phyloP scores from a whole-genome alignment of 345 rosid species.

The Citrus inodora region DNA sequence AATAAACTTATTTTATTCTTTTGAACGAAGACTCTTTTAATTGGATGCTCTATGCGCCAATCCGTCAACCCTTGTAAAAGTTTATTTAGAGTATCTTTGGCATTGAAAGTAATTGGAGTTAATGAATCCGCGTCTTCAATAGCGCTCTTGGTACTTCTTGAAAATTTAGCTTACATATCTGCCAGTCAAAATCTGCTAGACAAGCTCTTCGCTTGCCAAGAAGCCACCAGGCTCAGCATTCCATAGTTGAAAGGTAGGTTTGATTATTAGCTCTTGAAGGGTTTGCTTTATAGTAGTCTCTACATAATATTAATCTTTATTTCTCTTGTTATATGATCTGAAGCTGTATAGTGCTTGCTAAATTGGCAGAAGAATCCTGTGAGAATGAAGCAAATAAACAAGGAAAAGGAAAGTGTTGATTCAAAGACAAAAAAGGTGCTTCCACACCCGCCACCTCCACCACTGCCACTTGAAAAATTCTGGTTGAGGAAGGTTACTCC shows the following conservation, averaged over 20 bases:
- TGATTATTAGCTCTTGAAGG: constrained; percentile 33
- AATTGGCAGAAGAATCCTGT: neutral
- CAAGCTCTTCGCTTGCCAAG: neutral
- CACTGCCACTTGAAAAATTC: constrained; percentile 40
- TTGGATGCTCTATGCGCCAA: neutral
- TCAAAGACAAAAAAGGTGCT: constrained; percentile 23
- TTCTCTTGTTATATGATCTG: neutral
- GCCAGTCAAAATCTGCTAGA: constrained; percentile 27
- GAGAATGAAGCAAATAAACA: constrained; percentile 43
- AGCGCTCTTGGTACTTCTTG: neutral
- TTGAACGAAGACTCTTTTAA: neutral
- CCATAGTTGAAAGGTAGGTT: constrained; percentile 53
- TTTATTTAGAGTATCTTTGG: neutral
- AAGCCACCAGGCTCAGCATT: neutral
- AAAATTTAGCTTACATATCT: constrained; percentile 26
- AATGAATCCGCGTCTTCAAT: neutral
- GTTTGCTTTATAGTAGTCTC: neutral
- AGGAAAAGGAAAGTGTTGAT: constrained; percentile 21
- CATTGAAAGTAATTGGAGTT: neutral
- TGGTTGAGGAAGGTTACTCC: constrained; percentile 31
- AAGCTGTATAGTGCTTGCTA: neutral
- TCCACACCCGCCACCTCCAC: constrained; percentile 50
- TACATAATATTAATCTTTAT: neutral
- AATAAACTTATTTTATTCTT: neutral
- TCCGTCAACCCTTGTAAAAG: neutral